Conservation (phyloP, 306 rosid species). For the Arachis stenosperma region DNA sequence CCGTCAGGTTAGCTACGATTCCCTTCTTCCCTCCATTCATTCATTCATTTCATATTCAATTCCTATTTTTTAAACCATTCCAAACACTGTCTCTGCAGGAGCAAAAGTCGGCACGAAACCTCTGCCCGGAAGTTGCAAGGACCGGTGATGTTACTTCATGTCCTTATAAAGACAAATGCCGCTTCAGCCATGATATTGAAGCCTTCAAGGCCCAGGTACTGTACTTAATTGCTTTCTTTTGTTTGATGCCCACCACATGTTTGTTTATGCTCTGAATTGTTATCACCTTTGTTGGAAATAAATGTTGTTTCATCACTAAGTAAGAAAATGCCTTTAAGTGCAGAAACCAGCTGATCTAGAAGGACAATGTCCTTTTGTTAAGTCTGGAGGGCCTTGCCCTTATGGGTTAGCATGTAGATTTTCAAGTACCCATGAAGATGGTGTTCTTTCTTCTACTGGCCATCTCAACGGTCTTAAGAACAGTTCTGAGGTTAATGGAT, state of each 20-base stretch:
- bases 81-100: constrained; percentile 48
- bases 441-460: constrained; percentile 32
- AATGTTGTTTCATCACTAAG: constrained; percentile 1
- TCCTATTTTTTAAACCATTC: background rate
- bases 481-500: constrained; percentile 70
- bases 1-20: constrained; percentile 54
- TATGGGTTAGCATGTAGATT: constrained; percentile 85
- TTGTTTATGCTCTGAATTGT: background rate
- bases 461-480: constrained; percentile 43
- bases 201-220: constrained; percentile 77
- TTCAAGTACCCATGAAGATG: constrained; percentile 63
- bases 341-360: constrained; percentile 84
- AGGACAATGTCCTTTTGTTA: constrained; percentile 80
- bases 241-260: background rate
- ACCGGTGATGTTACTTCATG: constrained; percentile 76
- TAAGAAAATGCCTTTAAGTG: constrained; percentile 26
- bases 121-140: constrained; percentile 76
- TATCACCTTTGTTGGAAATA: background rate
- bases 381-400: constrained; percentile 62
- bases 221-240: constrained; percentile 42
- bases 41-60: background rate
- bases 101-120: constrained; percentile 57
- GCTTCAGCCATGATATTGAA: constrained; percentile 84
- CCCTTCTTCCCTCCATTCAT: background rate
- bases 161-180: constrained; percentile 74